Percentiles rank a stretch among this genome's conserved stretches.
Conservation (phyloP, 441 rosid genomes). For the Erodium moschatum region DNA sequence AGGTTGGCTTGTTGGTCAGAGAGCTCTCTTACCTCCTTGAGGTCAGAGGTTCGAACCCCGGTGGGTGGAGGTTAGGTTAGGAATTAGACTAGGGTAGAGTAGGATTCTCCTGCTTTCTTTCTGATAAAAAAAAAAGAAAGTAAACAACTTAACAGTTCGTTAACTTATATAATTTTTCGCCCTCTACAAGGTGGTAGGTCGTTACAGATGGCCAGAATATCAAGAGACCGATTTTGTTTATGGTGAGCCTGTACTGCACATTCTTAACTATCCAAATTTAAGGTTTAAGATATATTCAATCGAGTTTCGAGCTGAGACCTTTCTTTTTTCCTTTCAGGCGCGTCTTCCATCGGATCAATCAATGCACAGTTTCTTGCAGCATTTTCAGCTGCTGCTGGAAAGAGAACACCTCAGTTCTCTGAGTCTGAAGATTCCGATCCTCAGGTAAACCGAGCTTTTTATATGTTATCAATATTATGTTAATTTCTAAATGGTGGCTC, state of each 20-base stretch:
- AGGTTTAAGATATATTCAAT: neutral
- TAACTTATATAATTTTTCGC: conserved; percentile 13
- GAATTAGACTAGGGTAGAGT: too few relatives aligned
- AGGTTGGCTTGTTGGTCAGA: too few relatives aligned
- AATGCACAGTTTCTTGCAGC: conserved; percentile 68
- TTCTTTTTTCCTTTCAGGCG: conserved; percentile 35
- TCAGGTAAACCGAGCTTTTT: conserved; percentile 40
- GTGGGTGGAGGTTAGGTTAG: too few relatives aligned
- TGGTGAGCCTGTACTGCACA: conserved; percentile 35
- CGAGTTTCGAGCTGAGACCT: conserved; percentile 4
- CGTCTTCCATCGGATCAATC: conserved; percentile 75
- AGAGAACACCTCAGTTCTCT: conserved; percentile 40
- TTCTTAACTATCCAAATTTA: conserved; percentile 5
- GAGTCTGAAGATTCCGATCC: conserved; percentile 96
- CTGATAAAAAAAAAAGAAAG: too few relatives aligned
- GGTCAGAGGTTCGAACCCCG: too few relatives aligned
- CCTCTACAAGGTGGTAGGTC: conserved; percentile 51
- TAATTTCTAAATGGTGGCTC: conserved; percentile 10
- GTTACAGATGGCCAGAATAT: conserved; percentile 75
- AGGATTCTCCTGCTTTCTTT: too few relatives aligned
- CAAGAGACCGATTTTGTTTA: conserved; percentile 70
- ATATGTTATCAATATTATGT: conserved; percentile 13
- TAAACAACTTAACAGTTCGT: conserved; percentile 2
- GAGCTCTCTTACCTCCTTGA: too few relatives aligned
- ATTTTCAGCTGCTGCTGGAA: conserved; percentile 79